A percentile compares a stretch with the other conserved stretches of the same genome.
Conservation (phyloP, 208 protist genomes). For the Herpetomonas tarakana region DNA sequence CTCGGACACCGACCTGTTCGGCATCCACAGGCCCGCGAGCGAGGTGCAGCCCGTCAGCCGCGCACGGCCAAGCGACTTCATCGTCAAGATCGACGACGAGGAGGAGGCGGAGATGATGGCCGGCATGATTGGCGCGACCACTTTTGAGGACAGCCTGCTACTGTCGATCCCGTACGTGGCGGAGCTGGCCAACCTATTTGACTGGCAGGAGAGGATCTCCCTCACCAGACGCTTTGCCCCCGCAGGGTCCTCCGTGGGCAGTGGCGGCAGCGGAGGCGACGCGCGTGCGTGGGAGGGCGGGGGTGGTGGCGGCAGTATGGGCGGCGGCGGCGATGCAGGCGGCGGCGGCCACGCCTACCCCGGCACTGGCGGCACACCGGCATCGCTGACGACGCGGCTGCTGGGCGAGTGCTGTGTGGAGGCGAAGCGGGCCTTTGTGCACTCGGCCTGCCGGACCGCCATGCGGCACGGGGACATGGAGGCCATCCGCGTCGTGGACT, state of each 20-base stretch:
- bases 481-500: slow-evolving; percentile 58
- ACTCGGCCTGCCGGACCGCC: slow-evolving; percentile 58
- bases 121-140: slow-evolving; percentile 51
- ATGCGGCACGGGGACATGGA: slow-evolving; percentile 32
- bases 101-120: slow-evolving; percentile 89
- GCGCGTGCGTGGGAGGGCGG: background rate
- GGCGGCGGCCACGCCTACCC: background rate
- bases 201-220: slow-evolving; percentile 66
- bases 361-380: background rate
- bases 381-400: slow-evolving; percentile 34
- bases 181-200: slow-evolving; percentile 53
- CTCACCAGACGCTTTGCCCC: slow-evolving; percentile 62
- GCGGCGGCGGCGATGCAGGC: background rate
- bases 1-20: slow-evolving; percentile 20
- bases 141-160: slow-evolving; percentile 70
- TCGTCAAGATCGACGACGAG: slow-evolving; percentile 86
- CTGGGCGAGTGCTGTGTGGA: slow-evolving; percentile 82
- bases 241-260: background rate
- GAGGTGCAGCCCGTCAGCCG: slow-evolving; percentile 18
- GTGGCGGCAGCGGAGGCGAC: background rate
- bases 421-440: slow-evolving; percentile 75
- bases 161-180: slow-evolving; percentile 84
- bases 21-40: slow-evolving; percentile 24
- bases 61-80: slow-evolving; percentile 46
- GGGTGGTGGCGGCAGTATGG: slow-evolving; percentile 5